Percentiles rank a stretch among this genome's conserved stretches.
Conservation (phyloP, 2,329 filamentous ascomycete genomes). For the Fusarium bulbicola region DNA sequence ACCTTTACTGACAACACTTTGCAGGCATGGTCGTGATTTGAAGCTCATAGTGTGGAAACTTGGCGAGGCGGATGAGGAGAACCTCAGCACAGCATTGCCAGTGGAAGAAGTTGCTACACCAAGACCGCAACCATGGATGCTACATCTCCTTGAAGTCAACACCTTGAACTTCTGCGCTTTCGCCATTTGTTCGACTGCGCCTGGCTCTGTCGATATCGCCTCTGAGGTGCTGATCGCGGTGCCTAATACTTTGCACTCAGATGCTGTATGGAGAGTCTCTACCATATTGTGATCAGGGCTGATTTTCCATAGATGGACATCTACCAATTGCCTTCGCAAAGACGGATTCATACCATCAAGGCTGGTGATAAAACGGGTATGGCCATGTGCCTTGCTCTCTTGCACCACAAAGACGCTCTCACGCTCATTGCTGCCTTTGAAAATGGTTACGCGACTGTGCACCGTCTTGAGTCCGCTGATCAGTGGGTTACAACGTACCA, state of each 20-base stretch:
- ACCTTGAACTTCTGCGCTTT: constrained; percentile 96
- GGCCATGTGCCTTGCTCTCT: constrained; percentile 83
- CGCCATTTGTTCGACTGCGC: constrained; percentile 61
- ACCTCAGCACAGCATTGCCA: constrained; percentile 74
- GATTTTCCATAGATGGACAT: constrained; percentile 72
- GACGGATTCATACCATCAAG: constrained; percentile 68
- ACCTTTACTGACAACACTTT: neutral
- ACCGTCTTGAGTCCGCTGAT: constrained; percentile 57
- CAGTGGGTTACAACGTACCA: constrained; percentile 67
- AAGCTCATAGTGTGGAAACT: constrained; percentile 87
- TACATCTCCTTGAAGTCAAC: constrained; percentile 86
- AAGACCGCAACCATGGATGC: constrained; percentile 79
- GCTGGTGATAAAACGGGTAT: constrained; percentile 72
- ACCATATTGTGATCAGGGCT: neutral
- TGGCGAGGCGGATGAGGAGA: constrained; percentile 64
- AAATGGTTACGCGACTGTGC: constrained; percentile 78
- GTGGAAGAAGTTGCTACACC: constrained; percentile 65
- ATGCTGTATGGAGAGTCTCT: constrained; percentile 60
- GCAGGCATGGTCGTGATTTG: constrained; percentile 89
- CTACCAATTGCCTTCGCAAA: constrained; percentile 80
- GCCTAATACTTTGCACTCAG: constrained; percentile 78
- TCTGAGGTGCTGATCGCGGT: constrained; percentile 75
- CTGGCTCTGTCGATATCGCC: constrained; percentile 34
- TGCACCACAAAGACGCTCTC: constrained; percentile 60
- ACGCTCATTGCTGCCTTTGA: constrained; percentile 84